Conservation (phyloP, 169 alveolate species). For the Plasmodium blacklocki region DNA sequence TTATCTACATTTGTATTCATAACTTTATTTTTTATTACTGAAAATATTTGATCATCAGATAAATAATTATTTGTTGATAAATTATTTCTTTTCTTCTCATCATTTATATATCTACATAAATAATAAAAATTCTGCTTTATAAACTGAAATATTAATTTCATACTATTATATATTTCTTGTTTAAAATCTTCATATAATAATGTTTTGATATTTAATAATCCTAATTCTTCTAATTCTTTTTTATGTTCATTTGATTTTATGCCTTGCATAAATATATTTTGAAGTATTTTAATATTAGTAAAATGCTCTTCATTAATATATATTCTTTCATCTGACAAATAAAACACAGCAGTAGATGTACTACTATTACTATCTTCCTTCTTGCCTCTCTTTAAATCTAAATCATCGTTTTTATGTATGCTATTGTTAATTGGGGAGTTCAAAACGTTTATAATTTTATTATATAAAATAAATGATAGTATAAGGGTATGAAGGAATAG, state of each 20-base stretch:
- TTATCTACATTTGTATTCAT: conserved; percentile 21
- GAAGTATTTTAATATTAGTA: conserved; percentile 8
- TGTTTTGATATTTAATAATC: not conserved
- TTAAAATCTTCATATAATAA: conserved; percentile 38
- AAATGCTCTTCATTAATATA: conserved; percentile 17
- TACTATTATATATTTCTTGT: conserved; percentile 9
- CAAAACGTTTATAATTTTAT: too few species aligned
- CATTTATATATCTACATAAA: not conserved
- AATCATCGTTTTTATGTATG: not conserved
- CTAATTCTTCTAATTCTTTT: not conserved
- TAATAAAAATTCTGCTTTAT: conserved; percentile 20
- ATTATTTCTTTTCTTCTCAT: conserved; percentile 18
- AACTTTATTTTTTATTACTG: conserved; percentile 10
- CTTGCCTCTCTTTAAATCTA: not conserved
- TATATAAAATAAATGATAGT: not conserved
- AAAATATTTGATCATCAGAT: not conserved
- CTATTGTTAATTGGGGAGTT: too few species aligned
- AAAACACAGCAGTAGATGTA: conserved; percentile 4
- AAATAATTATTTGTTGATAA: not conserved
- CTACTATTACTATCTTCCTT: not conserved
- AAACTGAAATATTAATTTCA: conserved; percentile 19
- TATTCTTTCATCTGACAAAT: conserved; percentile 5
- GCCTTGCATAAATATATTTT: not conserved
- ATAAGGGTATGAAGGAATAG: not conserved
- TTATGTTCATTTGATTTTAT: conserved; percentile 12